Conservation (phyloP, 2,329 filamentous ascomycete species). For the Bipolaris gigantea region DNA sequence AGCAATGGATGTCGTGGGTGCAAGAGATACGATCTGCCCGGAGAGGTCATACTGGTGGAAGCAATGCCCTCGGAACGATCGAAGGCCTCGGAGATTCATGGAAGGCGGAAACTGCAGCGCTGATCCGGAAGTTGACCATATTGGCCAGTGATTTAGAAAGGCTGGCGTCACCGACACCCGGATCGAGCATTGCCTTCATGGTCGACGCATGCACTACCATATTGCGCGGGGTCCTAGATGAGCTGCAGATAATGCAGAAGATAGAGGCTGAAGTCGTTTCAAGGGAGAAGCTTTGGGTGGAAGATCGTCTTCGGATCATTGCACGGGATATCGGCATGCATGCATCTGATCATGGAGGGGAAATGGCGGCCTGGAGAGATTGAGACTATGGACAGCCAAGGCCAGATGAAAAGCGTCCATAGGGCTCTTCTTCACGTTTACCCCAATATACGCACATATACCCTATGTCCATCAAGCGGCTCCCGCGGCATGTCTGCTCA, state of each 20-base stretch:
- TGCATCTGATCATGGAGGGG: constrained; percentile 14
- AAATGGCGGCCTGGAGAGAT: constrained; percentile 31
- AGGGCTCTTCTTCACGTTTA: background rate
- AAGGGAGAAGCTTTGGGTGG: constrained; percentile 43
- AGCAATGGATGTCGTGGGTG: constrained; percentile 38
- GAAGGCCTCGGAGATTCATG: constrained; percentile 40
- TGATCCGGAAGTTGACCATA: constrained; percentile 40
- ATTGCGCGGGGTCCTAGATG: constrained; percentile 36
- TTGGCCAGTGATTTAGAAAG: constrained; percentile 38
- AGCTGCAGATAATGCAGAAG: constrained; percentile 39
- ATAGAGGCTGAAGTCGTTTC: constrained; percentile 37
- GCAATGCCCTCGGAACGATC: constrained; percentile 21
- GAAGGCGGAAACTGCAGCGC: constrained; percentile 38
- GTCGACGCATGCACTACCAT: constrained; percentile 35
- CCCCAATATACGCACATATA: background rate
- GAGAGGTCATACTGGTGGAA: constrained; percentile 5
- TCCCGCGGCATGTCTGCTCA: background rate
- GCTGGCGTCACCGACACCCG: constrained; percentile 30
- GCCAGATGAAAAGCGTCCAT: background rate
- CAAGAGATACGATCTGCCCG: constrained; percentile 32
- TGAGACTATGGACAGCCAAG: constrained; percentile 3
- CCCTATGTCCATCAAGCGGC: background rate
- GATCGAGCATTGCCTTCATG: constrained; percentile 40
- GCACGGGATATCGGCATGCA: constrained; percentile 22
- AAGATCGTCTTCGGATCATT: constrained; percentile 35